Percentiles rank a stretch among this genome's conserved stretches.
These are phyloP conservation scores for Miscanthus sacchariflorus DNA, from an alignment of 202 grass and related monocot genomes.

Conservation along the genomic window DNA sequence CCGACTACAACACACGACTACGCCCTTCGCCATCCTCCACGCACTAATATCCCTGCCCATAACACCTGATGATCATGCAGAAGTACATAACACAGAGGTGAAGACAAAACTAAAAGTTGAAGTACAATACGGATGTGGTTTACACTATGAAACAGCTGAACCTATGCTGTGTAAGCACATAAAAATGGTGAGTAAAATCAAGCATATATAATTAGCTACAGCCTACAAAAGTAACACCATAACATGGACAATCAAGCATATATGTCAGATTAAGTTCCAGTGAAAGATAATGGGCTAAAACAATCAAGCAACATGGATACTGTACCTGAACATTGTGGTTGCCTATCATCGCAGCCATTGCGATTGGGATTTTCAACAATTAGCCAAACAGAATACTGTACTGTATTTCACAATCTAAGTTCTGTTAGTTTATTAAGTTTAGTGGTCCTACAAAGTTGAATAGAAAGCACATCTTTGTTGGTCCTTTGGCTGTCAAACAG, in stretches of 20 bases:
- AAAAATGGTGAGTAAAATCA: conserved; percentile 4
- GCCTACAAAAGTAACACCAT: conserved; percentile 5
- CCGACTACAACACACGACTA: too few relatives aligned
- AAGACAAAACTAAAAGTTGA: background rate
- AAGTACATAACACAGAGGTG: background rate
- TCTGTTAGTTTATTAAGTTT: background rate
- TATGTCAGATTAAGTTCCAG: conserved; percentile 12
- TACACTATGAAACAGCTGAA: background rate
- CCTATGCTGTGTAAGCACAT: conserved; percentile 9
- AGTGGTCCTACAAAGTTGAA: conserved; percentile 6
- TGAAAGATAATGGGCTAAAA: background rate
- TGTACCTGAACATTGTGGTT: background rate
- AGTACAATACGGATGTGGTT: background rate
- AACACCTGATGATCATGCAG: background rate
- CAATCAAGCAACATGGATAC: conserved; percentile 2
- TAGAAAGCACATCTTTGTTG: background rate
- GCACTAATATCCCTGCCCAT: background rate
- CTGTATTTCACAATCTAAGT: conserved; percentile 2
- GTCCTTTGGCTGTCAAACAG: background rate
- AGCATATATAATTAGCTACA: background rate
- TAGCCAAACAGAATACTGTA: background rate
- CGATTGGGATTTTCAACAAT: background rate
- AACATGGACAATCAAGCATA: background rate
- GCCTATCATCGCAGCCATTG: background rate
- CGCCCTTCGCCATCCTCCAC: background rate